phyloP scores from a whole-genome alignment of 2,329 filamentous ascomycete genomes.

The Colletotrichum plurivorum region DNA sequence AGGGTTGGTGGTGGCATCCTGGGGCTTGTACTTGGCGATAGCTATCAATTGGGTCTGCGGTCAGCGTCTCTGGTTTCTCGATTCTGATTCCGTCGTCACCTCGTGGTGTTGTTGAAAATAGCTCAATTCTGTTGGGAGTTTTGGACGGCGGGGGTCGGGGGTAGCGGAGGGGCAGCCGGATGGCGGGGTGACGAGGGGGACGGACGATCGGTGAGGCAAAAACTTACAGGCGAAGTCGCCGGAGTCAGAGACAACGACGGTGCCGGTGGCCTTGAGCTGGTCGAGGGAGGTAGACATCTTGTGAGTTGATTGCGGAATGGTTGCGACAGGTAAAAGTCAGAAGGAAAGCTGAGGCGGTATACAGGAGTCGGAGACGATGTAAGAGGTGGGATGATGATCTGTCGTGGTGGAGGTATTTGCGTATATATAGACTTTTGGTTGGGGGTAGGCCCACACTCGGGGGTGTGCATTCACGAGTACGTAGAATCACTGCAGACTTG shows the following conservation, averaged over 20 bases:
- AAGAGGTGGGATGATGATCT: constrained; percentile 29
- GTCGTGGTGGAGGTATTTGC: constrained; percentile 33
- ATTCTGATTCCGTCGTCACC: background rate
- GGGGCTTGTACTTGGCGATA: constrained; percentile 99
- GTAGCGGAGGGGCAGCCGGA: constrained; percentile 24
- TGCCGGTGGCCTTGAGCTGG: constrained; percentile 97
- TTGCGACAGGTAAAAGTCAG: constrained; percentile 9
- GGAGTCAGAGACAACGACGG: constrained; percentile 97
- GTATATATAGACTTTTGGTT: constrained; percentile 34
- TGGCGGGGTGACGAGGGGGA: constrained; percentile 21
- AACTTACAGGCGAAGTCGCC: constrained; percentile 84
- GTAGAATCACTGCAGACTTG: constrained; percentile 8
- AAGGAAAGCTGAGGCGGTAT: constrained; percentile 16
- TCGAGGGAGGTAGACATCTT: constrained; percentile 92
- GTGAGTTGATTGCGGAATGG: constrained; percentile 24
- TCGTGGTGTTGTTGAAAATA: background rate
- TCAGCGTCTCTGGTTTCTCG: background rate
- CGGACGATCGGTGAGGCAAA: constrained; percentile 45
- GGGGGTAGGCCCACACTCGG: constrained; percentile 28
- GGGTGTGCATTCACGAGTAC: constrained; percentile 13
- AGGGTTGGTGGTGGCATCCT: constrained; percentile 99
- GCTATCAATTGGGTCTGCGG: constrained; percentile 65
- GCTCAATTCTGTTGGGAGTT: constrained; percentile 17
- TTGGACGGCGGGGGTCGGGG: background rate
- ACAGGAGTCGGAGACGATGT: constrained; percentile 13